Evolutionary conservation across 352 stramenopile genomes (phyloP), one percentile per base, ranked within the genome.

Genomic region (Phytophthora fragariaefolia): DNA sequence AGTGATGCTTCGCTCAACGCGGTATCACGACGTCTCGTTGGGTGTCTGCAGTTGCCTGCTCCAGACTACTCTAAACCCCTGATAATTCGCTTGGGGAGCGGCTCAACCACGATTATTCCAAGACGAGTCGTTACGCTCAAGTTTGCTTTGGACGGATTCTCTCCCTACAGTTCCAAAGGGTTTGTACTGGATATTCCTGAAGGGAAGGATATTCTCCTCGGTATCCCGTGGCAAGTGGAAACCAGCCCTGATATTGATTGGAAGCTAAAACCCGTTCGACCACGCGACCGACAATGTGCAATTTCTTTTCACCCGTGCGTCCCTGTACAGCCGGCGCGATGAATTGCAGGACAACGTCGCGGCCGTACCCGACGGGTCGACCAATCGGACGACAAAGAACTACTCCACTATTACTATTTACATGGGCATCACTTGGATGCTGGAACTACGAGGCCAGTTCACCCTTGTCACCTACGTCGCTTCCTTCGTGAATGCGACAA

Each of bases 121-220:
- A 46, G 38, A 46, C 38, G 38, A 46, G 38, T 46, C 38, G 38
- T 46, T n/a, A 46, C 3, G 8, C 38, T 24, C 38, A 46, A 46
- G 38, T 46, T 46, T 46, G n/a, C 38, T 13, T 24, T 24, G n/a
- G 38, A 46, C 38, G n/a, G 38, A 46, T 46, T 46, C 5, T 8
- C 38, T 46, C n/a, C 5, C 23, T 46, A 43, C 55, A 2, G 13
- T 12, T 43, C 17, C 27, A 23, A 61, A 8, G 54, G 40, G 4
- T 52, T 52, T 61, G 26, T 61, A 15, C n/a, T 62, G 38, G 27
- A 46, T 22, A 62, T 53, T 42, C 40, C 40, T 12, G 40, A 53
- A 45, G 18, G 20, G 32, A 53, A 53, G 12, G 54, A 62, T 45
- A 38, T 53, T 20, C 26, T 51, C n/a, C 42, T 62, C 3, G 54